Evolutionary conservation across 129 eudicot species (phyloP).

Genomic region (Kitagawia praeruptora): DNA sequence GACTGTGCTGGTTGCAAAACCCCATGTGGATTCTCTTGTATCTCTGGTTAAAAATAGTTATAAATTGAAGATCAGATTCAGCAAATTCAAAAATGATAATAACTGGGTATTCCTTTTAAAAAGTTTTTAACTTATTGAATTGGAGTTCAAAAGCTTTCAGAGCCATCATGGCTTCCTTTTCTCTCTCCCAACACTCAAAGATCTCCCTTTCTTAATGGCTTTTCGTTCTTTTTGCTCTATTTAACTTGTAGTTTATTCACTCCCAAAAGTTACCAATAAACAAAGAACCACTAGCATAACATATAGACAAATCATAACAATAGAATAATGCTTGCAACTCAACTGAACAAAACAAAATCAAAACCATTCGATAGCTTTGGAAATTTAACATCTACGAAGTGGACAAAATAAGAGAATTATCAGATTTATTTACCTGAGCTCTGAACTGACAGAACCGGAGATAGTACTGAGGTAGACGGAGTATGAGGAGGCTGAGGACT

Average conservation of each 20-base stretch:
- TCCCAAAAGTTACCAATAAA: conserved; percentile 2
- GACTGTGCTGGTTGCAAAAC: conserved; percentile 15
- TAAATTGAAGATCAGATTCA: conserved; percentile 7
- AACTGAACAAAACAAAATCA: conserved; percentile 2
- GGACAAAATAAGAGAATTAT: conserved; percentile 4
- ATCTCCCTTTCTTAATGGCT: conserved; percentile 25
- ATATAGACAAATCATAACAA: conserved; percentile 11
- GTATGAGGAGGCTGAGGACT: conserved; percentile 49
- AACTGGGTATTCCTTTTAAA: conserved; percentile 12
- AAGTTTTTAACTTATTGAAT: conserved; percentile 17
- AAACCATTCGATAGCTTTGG: not conserved
- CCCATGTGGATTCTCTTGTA: conserved; percentile 50
- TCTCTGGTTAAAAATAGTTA: conserved; percentile 23
- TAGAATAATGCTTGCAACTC: not conserved
- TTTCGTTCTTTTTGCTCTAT: conserved; percentile 31
- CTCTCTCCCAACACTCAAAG: conserved; percentile 16
- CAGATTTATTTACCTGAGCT: conserved; percentile 45
- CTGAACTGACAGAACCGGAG: conserved; percentile 68
- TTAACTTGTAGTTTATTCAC: conserved; percentile 17
- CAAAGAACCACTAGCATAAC: conserved; percentile 4
- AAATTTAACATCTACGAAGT: conserved; percentile 14
- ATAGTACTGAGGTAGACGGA: conserved; percentile 63
- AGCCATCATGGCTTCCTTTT: conserved; percentile 51
- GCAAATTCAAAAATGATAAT: not conserved
- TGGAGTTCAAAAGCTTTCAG: conserved; percentile 25